Evolutionary conservation across 2,329 filamentous ascomycete species (phyloP), one percentile per base, ranked within the genome.

Genomic region (Trichoderma koningiopsis): DNA sequence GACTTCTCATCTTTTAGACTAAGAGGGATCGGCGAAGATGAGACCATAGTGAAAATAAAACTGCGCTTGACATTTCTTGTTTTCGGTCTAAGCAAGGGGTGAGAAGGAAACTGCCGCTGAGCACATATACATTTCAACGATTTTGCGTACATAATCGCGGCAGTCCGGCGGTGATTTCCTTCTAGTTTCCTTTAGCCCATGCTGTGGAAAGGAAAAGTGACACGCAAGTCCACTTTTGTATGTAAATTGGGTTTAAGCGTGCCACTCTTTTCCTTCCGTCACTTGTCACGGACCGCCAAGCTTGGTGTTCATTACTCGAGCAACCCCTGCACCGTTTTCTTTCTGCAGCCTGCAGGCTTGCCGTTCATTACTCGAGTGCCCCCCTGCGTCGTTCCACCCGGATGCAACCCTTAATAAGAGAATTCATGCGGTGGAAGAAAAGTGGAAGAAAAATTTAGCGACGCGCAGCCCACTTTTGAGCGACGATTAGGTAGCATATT

Each of bases 231-330:
- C 40, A 43, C 40, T 43, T 43, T 43, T 19, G 40, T 14, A 43
- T n/a, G 7, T 43, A 43, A n/a, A 10, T 43, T 43, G 40, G 40
- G 40, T 43, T 43, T 43, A 43, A 43, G 16, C 16, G 40, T 10
- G 40, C 40, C 40, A 43, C 40, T 43, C 16, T 53, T 53, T 53
- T 53, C 49, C 24, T 53, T 27, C 49, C 10, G 24, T 22, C 11
- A 53, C 49, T 19, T 19, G 49, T 53, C 49, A 53, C 49, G 40
- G 40, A 43, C 33, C n/a, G 40, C 40, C 40, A 43, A 43, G 40
- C 63, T n/a, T 47, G n/a, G 37, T 35, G 53, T 66, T 66, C 63
- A 66, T 66, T 66, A 66, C 63, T 66, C 62, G 52, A 56, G 52
- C 22, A 56, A 16, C 33, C 10, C 24, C 10, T 27, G 33, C 29